Conservation (phyloP, 2,329 filamentous ascomycete species). For the Penicillium capsulatum region DNA sequence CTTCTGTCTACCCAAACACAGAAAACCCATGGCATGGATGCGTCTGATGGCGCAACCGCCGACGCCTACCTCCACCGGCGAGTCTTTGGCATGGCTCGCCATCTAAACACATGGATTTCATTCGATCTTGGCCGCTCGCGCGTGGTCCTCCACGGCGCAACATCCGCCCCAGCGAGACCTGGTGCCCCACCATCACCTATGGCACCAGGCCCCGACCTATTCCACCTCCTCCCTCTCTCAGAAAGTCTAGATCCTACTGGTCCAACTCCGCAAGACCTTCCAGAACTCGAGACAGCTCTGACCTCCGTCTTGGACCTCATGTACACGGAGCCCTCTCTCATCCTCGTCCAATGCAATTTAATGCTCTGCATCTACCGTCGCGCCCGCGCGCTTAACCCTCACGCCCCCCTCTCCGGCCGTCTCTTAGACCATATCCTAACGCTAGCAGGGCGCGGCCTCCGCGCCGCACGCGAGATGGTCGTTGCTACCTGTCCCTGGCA, state of each 20-base stretch:
- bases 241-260: constrained; percentile 52
- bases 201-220: constrained; percentile 39
- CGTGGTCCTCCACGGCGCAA: constrained; percentile 48
- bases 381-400: constrained; percentile 49
- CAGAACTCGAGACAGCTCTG: constrained; percentile 45
- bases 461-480: constrained; percentile 47
- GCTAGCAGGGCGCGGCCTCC: constrained; percentile 44
- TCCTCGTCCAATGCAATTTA: constrained; percentile 53
- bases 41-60: constrained; percentile 8
- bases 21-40: background rate
- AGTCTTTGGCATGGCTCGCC: constrained; percentile 51
- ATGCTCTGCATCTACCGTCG: constrained; percentile 54
- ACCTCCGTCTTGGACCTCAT: constrained; percentile 39
- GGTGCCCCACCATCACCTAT: constrained; percentile 28
- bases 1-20: constrained; percentile 1
- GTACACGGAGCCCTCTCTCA: constrained; percentile 43
- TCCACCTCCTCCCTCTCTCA: constrained; percentile 52
- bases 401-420: constrained; percentile 36
- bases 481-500: constrained; percentile 52
- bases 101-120: constrained; percentile 58
- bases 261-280: constrained; percentile 35
- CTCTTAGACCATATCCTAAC: constrained; percentile 48
- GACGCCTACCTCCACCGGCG: constrained; percentile 41
- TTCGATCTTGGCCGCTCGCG: constrained; percentile 56
- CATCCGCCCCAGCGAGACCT: constrained; percentile 37